Evolutionary conservation across 306 rosid genomes (phyloP).

Genomic region (Castanopsis chinensis): DNA sequence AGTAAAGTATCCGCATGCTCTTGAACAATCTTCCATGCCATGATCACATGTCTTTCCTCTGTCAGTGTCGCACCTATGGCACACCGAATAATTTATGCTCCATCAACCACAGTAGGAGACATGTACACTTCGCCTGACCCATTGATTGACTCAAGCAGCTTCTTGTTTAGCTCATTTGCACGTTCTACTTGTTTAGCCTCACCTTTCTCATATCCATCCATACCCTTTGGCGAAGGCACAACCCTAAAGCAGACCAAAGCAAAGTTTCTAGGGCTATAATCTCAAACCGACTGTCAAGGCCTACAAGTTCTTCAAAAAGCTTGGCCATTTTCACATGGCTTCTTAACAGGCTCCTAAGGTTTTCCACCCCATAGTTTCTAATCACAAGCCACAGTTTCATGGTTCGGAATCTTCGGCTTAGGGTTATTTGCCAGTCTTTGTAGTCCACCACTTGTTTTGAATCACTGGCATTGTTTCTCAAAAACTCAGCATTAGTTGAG

Average conservation of each 20-base stretch:
- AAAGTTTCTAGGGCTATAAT: slow-evolving; percentile 23
- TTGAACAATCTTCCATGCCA: slow-evolving; percentile 24
- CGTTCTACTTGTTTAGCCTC: neutral
- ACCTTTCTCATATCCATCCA: neutral
- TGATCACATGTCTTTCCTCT: slow-evolving; percentile 2
- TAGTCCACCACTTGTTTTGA: slow-evolving; percentile 27
- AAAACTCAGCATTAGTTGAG: slow-evolving; percentile 10
- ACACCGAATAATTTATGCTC: slow-evolving; percentile 19
- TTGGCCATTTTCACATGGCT: slow-evolving; percentile 29
- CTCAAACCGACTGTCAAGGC: slow-evolving; percentile 21
- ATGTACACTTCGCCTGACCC: slow-evolving; percentile 1
- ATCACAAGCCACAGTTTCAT: slow-evolving; percentile 27
- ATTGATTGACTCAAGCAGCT: slow-evolving; percentile 23
- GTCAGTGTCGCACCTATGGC: slow-evolving; percentile 20
- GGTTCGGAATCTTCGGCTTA: slow-evolving; percentile 13
- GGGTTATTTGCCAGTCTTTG: slow-evolving; percentile 33
- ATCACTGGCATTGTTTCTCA: slow-evolving; percentile 14
- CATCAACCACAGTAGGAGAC: neutral
- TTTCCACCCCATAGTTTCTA: slow-evolving; percentile 21
- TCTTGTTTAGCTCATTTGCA: neutral
- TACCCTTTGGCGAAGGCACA: neutral
- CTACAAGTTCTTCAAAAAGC: slow-evolving; percentile 26
- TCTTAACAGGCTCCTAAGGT: slow-evolving; percentile 17
- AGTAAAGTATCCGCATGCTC: slow-evolving; percentile 10
- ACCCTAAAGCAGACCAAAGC: slow-evolving; percentile 34